Percentiles rank a stretch among this genome's conserved stretches.
phyloP scores from a whole-genome alignment of 208 protist species.

The Trypanosoma mega region DNA sequence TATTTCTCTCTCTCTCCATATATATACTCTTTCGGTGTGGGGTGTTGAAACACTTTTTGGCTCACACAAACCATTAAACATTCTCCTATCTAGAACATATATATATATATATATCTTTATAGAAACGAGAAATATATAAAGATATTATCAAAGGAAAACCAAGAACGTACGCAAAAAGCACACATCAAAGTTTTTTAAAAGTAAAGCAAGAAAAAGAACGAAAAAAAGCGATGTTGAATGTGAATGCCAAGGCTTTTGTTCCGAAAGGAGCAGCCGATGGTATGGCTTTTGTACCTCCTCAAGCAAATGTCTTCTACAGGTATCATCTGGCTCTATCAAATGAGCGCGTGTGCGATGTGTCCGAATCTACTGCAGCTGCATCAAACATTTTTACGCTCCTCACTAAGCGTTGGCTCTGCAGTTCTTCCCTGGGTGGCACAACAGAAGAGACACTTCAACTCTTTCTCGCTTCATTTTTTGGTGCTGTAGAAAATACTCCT shows the following conservation, averaged over 20 bases:
- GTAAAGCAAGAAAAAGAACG: slow-evolving; percentile 2
- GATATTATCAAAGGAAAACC: neutral
- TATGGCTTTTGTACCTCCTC: slow-evolving; percentile 17
- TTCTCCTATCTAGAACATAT: no score
- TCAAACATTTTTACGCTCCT: slow-evolving; percentile 55
- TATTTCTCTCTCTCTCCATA: neutral
- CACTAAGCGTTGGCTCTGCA: slow-evolving; percentile 45
- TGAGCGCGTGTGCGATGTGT: slow-evolving; percentile 30
- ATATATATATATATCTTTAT: slow-evolving; percentile 8
- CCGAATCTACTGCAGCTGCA: slow-evolving; percentile 28
- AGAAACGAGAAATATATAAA: neutral
- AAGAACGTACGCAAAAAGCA: neutral
- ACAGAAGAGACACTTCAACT: slow-evolving; percentile 53
- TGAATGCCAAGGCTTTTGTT: slow-evolving; percentile 80
- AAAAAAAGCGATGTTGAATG: slow-evolving; percentile 54
- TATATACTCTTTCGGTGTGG: neutral
- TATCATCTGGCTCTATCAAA: slow-evolving; percentile 50
- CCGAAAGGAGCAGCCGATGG: slow-evolving; percentile 36
- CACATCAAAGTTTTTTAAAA: neutral
- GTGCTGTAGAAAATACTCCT: slow-evolving; percentile 39
- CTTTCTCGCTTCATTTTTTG: slow-evolving; percentile 51
- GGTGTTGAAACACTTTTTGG: neutral
- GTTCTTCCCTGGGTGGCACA: slow-evolving; percentile 35
- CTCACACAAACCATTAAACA: no score
- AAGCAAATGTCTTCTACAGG: slow-evolving; percentile 42